Evolutionary conservation across 129 eudicot species (phyloP).

Genomic region (Kitagawia praeruptora): DNA sequence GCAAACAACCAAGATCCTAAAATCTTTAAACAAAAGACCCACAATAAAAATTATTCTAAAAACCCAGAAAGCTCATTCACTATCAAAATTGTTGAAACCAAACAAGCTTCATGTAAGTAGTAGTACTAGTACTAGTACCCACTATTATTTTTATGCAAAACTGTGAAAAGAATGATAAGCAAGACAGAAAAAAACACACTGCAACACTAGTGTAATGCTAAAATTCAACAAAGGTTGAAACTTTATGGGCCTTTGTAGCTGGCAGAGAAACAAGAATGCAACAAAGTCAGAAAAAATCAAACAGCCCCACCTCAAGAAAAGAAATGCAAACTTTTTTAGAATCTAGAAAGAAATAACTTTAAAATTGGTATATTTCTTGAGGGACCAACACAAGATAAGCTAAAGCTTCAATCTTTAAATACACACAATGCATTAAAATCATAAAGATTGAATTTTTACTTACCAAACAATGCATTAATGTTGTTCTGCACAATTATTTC

Average conservation of each 20-base stretch:
- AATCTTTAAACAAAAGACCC: conserved; percentile 8
- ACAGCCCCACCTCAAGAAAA: conserved; percentile 32
- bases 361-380: not conserved
- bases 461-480: not conserved
- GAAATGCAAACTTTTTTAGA: not conserved
- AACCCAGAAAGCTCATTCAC: conserved; percentile 13
- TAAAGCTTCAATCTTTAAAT: not conserved
- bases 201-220: not conserved
- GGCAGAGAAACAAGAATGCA: conserved; percentile 4
- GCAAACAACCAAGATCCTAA: conserved; percentile 43
- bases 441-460: not conserved
- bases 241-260: conserved; percentile 8
- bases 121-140: not conserved
- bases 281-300: conserved; percentile 5
- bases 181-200: conserved; percentile 2
- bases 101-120: conserved; percentile 11
- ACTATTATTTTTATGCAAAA: conserved; percentile 16
- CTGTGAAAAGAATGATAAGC: conserved; percentile 7
- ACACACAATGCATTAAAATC: not conserved
- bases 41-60: conserved; percentile 5
- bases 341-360: not conserved
- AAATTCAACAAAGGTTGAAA: conserved; percentile 14
- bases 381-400: not conserved
- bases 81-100: conserved; percentile 23
- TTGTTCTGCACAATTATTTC: not conserved